phyloP scores from a whole-genome alignment of 306 rosid species.

The Lathyrus tuberosus region DNA sequence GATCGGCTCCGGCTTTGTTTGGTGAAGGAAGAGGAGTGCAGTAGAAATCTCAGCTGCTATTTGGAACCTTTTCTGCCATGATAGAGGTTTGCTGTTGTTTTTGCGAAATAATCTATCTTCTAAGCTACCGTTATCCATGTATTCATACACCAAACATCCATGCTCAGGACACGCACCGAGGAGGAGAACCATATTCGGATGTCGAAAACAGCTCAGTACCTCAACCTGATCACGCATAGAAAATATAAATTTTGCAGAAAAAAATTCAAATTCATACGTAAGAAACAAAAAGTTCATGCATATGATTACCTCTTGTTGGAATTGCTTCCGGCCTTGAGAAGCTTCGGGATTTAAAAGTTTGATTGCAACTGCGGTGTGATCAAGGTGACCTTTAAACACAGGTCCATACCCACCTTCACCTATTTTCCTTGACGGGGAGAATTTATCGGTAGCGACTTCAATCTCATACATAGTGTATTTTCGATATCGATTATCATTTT shows the following conservation, averaged over 20 bases:
- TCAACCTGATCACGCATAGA: constrained; percentile 63
- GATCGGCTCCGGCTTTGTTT: constrained; percentile 90
- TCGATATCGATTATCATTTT: constrained; percentile 66
- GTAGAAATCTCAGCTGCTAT: constrained; percentile 88
- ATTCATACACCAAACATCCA: constrained; percentile 94
- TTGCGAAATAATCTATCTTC: constrained; percentile 75
- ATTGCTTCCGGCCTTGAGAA: constrained; percentile 88
- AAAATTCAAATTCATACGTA: too few species aligned
- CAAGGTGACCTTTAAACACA: constrained; percentile 79
- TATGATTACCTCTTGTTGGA: constrained; percentile 78
- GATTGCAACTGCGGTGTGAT: constrained; percentile 91
- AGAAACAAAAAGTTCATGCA: neutral
- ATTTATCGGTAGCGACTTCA: constrained; percentile 68
- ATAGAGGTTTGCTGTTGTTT: constrained; percentile 63
- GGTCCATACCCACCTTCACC: constrained; percentile 99
- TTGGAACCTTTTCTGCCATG: constrained; percentile 78
- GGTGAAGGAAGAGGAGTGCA: constrained; percentile 92
- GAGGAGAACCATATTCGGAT: constrained; percentile 97
- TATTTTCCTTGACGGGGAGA: constrained; percentile 56
- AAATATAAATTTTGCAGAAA: neutral
- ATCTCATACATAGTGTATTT: constrained; percentile 82
- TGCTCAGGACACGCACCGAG: constrained; percentile 95
- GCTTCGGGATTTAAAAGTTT: constrained; percentile 90
- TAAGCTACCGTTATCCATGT: constrained; percentile 87
- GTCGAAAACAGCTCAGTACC: constrained; percentile 80